Evolutionary conservation across 2,329 filamentous ascomycete species (phyloP).

Genomic region (Calonectria leucothoes): DNA sequence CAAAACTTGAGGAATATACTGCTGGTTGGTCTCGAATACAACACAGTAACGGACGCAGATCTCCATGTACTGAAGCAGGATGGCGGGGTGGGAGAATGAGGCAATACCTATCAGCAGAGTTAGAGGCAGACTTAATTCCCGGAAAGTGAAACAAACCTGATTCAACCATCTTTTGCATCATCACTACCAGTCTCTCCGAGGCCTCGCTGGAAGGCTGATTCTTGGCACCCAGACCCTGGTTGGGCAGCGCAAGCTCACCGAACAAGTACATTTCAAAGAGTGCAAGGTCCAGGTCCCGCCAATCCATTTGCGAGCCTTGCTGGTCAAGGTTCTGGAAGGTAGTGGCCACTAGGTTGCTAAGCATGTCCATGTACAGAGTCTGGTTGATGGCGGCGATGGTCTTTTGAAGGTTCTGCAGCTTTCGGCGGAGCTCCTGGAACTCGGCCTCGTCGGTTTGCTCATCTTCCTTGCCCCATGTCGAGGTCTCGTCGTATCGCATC

Average conservation of each 20-base stretch:
- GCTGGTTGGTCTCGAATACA: slow-evolving; percentile 88
- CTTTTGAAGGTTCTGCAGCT: slow-evolving; percentile 91
- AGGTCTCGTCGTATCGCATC: slow-evolving; percentile 97
- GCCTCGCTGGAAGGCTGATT: slow-evolving; percentile 83
- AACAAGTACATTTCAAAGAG: slow-evolving; percentile 96
- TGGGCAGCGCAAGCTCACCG: slow-evolving; percentile 91
- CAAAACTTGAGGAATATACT: slow-evolving; percentile 85
- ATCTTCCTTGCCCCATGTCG: slow-evolving; percentile 92
- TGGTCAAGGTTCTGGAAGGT: slow-evolving; percentile 87
- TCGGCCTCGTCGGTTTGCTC: slow-evolving; percentile 97
- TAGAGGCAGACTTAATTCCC: slow-evolving; percentile 23
- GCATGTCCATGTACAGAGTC: slow-evolving; percentile 84
- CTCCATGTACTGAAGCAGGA: slow-evolving; percentile 97
- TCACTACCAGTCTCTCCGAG: slow-evolving; percentile 83
- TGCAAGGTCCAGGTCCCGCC: slow-evolving; percentile 94
- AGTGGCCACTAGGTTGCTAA: slow-evolving; percentile 88
- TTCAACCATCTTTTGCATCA: slow-evolving; percentile 97
- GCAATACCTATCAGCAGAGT: slow-evolving; percentile 74
- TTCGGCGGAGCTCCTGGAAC: slow-evolving; percentile 93
- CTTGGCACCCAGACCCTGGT: slow-evolving; percentile 88
- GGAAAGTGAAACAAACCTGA: slow-evolving; percentile 70
- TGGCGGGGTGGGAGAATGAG: slow-evolving; percentile 88
- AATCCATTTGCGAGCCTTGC: slow-evolving; percentile 81
- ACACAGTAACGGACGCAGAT: slow-evolving; percentile 94
- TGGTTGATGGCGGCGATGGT: slow-evolving; percentile 92